phyloP scores from a whole-genome alignment of 2,329 filamentous ascomycete genomes.

The Aspergillus sp. region DNA sequence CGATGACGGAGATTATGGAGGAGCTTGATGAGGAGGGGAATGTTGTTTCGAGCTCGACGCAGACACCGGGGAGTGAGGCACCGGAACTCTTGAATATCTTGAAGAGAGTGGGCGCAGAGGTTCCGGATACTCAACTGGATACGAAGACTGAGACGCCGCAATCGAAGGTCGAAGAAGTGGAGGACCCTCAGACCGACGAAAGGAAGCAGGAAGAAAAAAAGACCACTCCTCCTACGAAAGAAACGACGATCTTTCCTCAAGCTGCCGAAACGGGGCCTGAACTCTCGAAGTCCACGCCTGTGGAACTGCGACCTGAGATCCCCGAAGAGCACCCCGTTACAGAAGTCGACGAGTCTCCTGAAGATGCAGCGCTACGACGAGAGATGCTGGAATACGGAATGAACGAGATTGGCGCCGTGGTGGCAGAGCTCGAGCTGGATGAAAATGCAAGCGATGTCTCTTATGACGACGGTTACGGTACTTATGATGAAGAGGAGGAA shows the following conservation, averaged over 20 bases:
- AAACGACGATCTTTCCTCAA: slow-evolving; percentile 4
- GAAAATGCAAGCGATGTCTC: slow-evolving; percentile 50
- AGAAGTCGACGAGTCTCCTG: slow-evolving; percentile 67
- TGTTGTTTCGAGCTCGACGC: slow-evolving; percentile 61
- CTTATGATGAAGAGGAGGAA: slow-evolving; percentile 51
- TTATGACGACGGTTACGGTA: slow-evolving; percentile 49
- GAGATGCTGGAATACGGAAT: slow-evolving; percentile 90
- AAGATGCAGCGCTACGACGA: slow-evolving; percentile 71
- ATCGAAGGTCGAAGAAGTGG: neutral
- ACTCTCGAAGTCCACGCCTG: neutral
- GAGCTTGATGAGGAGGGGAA: slow-evolving; percentile 87
- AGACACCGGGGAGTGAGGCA: slow-evolving; percentile 61
- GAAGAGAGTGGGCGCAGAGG: slow-evolving; percentile 65
- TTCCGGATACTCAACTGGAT: slow-evolving; percentile 29
- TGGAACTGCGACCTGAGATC: slow-evolving; percentile 14
- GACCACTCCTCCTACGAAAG: neutral
- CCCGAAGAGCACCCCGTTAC: slow-evolving; percentile 46
- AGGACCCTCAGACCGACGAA: neutral
- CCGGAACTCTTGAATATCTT: slow-evolving; percentile 65
- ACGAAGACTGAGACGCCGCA: slow-evolving; percentile 1
- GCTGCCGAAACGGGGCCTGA: slow-evolving; percentile 7
- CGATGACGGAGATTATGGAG: slow-evolving; percentile 86
- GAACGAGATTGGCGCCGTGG: slow-evolving; percentile 81
- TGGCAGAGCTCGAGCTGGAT: slow-evolving; percentile 83
- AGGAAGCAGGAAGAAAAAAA: neutral